A percentile compares a stretch with the other conserved stretches of the same genome.
These are phyloP conservation scores for Backusella westeae DNA, from an alignment of 192 early-diverging fungal genomes.

Conservation along the genomic window DNA sequence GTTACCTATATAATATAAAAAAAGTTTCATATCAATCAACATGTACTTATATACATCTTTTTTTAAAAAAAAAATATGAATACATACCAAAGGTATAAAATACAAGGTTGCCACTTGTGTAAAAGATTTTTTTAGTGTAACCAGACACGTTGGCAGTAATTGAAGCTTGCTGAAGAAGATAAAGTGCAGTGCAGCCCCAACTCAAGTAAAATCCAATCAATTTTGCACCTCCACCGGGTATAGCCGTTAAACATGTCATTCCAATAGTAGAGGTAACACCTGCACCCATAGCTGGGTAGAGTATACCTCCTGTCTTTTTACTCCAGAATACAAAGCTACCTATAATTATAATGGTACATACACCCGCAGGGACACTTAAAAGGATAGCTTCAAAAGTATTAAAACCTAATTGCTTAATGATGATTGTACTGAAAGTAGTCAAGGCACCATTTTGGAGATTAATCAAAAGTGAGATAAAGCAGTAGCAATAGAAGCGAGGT, in stretches of 20 bases:
- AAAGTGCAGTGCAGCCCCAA: conserved; percentile 11
- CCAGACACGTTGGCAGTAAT: conserved; percentile 23
- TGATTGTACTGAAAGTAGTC: conserved; percentile 10
- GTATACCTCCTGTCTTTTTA: not conserved
- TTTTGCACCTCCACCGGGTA: not conserved
- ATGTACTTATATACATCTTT: not conserved
- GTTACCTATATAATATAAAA: not conserved
- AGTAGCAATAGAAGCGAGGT: conserved; percentile 16
- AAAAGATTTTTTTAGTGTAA: conserved; percentile 27
- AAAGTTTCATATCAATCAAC: not conserved
- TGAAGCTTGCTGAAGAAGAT: conserved; percentile 7
- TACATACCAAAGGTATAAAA: conserved; percentile 17
- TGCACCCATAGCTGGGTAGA: not conserved
- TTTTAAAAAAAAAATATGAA: not conserved
- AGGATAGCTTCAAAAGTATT: conserved; percentile 11
- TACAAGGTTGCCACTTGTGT: conserved; percentile 6
- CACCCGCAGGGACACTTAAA: conserved; percentile 1
- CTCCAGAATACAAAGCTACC: not conserved
- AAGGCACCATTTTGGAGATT: conserved; percentile 28
- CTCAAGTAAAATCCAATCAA: conserved; percentile 8
- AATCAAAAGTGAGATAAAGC: conserved; percentile 8
- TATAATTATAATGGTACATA: not conserved
- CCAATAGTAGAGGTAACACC: not conserved
- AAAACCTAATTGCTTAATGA: not conserved
- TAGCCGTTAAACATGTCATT: not conserved